Percentiles rank a stretch among this genome's conserved stretches.
These are phyloP conservation scores for Fraxinus greggii DNA, from an alignment of 305 asterid genomes.

Conservation along the genomic window DNA sequence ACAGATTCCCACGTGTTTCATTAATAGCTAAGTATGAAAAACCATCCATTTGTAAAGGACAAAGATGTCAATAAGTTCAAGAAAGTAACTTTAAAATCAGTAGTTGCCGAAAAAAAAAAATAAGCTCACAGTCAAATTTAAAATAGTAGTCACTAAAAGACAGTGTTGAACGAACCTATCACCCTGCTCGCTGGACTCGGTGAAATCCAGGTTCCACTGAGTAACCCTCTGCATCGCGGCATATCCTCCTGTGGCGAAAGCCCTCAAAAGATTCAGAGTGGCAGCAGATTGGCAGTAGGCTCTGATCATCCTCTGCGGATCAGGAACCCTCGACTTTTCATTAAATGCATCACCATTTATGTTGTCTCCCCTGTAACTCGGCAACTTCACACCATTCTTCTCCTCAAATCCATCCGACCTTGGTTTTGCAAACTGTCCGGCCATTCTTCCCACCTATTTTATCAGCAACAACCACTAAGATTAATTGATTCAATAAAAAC, in stretches of 20 bases:
- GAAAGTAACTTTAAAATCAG: not conserved
- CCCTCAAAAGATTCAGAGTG: conserved; percentile 79
- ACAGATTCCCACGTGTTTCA: not conserved
- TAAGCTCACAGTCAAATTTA: not conserved
- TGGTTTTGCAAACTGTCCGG: conserved; percentile 93
- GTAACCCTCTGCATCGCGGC: conserved; percentile 86
- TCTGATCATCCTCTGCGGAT: conserved; percentile 81
- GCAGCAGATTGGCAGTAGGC: conserved; percentile 88
- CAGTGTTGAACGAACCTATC: conserved; percentile 46
- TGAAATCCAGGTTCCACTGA: conserved; percentile 83
- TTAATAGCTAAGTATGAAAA: not conserved
- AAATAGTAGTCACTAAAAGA: not conserved
- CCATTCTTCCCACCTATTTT: conserved; percentile 86
- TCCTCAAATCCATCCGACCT: conserved; percentile 75
- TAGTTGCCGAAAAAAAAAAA: not conserved
- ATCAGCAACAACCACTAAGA: not conserved
- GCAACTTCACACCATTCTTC: conserved; percentile 71
- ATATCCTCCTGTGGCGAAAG: conserved; percentile 82
- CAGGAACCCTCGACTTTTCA: conserved; percentile 65
- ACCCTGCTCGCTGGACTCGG: conserved; percentile 83
- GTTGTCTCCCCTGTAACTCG: conserved; percentile 85
- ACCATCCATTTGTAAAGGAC: not conserved
- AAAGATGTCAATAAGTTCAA: not conserved
- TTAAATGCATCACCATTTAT: conserved; percentile 77
- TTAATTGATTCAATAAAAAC: not conserved